Percentiles rank a stretch among this genome's conserved stretches.
Conservation (phyloP, 495 filamentous ascomycete species). For the Podospora pseudoanserina region DNA sequence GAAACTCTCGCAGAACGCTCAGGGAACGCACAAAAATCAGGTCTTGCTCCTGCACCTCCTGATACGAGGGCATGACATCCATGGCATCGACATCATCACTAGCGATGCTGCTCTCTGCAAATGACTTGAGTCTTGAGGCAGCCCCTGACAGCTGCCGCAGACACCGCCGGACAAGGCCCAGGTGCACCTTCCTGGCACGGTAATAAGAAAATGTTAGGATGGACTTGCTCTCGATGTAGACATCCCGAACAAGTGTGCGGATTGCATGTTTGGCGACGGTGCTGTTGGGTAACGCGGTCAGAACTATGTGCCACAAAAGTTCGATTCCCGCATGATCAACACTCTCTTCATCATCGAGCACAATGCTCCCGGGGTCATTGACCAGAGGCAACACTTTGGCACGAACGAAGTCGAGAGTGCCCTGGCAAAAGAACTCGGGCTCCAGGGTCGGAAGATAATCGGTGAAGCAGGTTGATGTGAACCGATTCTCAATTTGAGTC, state of each 20-base stretch:
- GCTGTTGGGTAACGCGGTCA: conserved; percentile 59
- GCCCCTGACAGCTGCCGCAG: conserved; percentile 67
- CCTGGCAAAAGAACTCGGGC: conserved; percentile 61
- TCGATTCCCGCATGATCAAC: conserved; percentile 58
- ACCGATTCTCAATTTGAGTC: conserved; percentile 51
- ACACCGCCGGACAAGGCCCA: conserved; percentile 73
- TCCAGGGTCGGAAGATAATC: conserved; percentile 62
- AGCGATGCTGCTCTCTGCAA: conserved; percentile 34
- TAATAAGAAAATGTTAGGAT: conserved; percentile 43
- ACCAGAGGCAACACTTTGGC: conserved; percentile 40
- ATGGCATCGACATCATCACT: conserved; percentile 49
- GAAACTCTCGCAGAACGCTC: conserved; percentile 45
- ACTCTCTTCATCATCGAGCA: conserved; percentile 43
- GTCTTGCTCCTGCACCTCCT: conserved; percentile 50
- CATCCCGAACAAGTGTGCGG: conserved; percentile 59
- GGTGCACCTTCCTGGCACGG: conserved; percentile 60
- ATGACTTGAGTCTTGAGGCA: conserved; percentile 56
- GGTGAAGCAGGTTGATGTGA: conserved; percentile 62
- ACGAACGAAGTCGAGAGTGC: conserved; percentile 64
- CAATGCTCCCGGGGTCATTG: conserved; percentile 36
- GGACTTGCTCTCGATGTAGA: conserved; percentile 61
- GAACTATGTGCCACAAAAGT: conserved; percentile 77
- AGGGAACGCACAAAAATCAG: conserved; percentile 64
- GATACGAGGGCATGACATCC: conserved; percentile 44
- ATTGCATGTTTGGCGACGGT: conserved; percentile 69